Evolutionary conservation across 192 early-diverging fungal genomes (phyloP), one percentile per base, ranked within the genome.

Genomic region (Umbelopsis sp.): DNA sequence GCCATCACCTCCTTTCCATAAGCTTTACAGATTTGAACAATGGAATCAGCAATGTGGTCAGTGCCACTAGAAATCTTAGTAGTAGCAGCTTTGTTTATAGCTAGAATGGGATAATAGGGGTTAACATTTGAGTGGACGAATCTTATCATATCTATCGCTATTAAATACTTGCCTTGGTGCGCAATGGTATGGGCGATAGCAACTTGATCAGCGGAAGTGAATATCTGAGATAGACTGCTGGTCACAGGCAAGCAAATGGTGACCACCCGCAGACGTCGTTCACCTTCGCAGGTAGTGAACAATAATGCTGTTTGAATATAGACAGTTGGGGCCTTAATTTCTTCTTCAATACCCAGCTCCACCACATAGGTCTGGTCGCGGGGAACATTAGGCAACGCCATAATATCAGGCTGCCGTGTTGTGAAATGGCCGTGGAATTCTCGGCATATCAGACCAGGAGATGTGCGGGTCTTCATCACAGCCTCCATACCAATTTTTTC

Each of bases 391-490:
- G 90, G 90, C 13, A 91, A 65, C 7, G 86, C 76, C 55, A 91
- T 76, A 30, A 91, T 74, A 69, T 91, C 90, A 41, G 90, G 87
- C 8, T 82, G 81, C 25, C 89, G 84, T 9, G 88, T 79, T 69
- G 91, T 91, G 68, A 87, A 91, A 78, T 91, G 91, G 12, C 90
- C 90, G 66, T 91, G 84, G 75, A 86, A 91, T 7, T 82, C 69
- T 18, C 53, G 41, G 45, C 76, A 78, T 4, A 78, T 50, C n/a
- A 78, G 49, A 72, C 95, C 95, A 30, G 92, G 89, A 6, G 97
- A 99, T 23, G 86, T 88, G 46, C 97, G 88, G 22, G 97, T 90
- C 44, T 95, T 87, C 84, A 99, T 81, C n/a, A 99, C 82, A 0
- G 89, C 95, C 65, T 96, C 95, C 76, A 86, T 90, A 25, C 95